Conservation (phyloP, 768 basidiomycete genomes). For the Mrakia blollopis region DNA sequence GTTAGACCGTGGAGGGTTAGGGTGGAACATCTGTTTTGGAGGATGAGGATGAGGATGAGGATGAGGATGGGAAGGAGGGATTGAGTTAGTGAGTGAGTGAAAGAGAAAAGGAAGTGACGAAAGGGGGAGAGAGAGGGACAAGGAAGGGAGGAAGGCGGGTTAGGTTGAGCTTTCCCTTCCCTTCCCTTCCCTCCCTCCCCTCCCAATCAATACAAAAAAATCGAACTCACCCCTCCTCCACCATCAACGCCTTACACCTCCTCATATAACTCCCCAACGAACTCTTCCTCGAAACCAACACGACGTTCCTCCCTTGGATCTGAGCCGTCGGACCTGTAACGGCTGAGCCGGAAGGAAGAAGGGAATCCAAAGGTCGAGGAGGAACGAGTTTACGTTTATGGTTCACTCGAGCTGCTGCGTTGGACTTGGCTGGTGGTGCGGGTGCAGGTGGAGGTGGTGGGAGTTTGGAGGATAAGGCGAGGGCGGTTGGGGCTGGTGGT, state of each 20-base stretch:
- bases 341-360: constrained; percentile 13
- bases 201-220: neutral
- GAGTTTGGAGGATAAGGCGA: neutral
- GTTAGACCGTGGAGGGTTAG: constrained; percentile 42
- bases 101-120: too few species aligned
- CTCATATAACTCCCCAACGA: constrained; percentile 42
- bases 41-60: neutral
- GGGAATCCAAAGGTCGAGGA: constrained; percentile 20
- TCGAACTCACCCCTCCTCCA: constrained; percentile 43
- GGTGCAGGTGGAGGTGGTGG: neutral
- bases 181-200: neutral
- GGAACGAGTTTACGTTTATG: constrained; percentile 22
- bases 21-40: constrained; percentile 5
- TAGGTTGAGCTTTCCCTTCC: neutral
- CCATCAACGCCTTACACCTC: constrained; percentile 42
- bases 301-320: constrained; percentile 39
- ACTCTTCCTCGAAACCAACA: constrained; percentile 43
- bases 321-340: constrained; percentile 37
- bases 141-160: neutral
- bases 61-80: neutral
- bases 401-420: neutral
- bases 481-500: neutral
- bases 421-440: neutral
- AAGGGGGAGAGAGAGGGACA: neutral
- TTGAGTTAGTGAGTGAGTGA: neutral